Evolutionary conservation across 2,329 filamentous ascomycete species (phyloP).

Genomic region (Calonectria hongkongensis): DNA sequence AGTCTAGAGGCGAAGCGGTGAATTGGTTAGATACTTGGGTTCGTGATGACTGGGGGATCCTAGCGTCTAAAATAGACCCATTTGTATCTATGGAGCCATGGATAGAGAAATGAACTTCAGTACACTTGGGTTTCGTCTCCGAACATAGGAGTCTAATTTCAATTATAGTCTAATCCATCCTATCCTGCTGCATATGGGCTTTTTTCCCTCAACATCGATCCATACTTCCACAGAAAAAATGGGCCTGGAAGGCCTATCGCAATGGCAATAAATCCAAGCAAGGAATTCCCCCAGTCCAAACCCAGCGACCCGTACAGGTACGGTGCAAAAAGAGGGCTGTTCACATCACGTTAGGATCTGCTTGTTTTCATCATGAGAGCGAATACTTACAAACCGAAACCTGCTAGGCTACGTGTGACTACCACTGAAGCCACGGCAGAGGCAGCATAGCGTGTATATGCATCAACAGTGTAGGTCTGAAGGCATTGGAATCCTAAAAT

Average conservation of each 20-base stretch:
- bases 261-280: not conserved
- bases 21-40: too few relatives aligned
- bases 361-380: not conserved
- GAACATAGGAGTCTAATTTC: too few relatives aligned
- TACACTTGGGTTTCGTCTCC: too few relatives aligned
- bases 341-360: not conserved
- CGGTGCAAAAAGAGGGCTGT: not conserved
- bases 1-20: too few relatives aligned
- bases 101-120: too few relatives aligned
- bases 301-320: not conserved
- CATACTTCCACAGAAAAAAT: not conserved
- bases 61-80: too few relatives aligned
- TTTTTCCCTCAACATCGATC: not conserved
- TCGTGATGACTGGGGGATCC: too few relatives aligned
- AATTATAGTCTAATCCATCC: not conserved
- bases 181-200: not conserved
- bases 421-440: not conserved
- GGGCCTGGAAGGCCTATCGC: not conserved
- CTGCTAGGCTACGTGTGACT: not conserved
- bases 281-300: not conserved
- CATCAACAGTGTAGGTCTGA: not conserved
- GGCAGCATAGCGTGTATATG: not conserved
- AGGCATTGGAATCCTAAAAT: conserved; percentile 1
- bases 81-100: too few relatives aligned
- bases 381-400: not conserved